Base-by-base conservation (phyloP, 345 rosid genomes). In the Melaleuca alternifolia region DNA sequence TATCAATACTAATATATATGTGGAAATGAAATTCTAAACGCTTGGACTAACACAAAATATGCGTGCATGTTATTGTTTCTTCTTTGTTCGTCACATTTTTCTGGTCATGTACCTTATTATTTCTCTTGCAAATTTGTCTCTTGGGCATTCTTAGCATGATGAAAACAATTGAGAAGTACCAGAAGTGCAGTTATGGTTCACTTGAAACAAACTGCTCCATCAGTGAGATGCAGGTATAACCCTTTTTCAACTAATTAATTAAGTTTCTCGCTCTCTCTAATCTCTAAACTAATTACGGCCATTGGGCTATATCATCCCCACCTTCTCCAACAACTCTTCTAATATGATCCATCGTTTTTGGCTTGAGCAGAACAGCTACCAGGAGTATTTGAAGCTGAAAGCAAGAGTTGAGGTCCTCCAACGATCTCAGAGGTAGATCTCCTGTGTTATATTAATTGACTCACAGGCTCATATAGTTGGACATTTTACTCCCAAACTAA, bases 301-400 rank as follows among this genome's bases (percentile, higher is more conserved):
- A 33, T 65, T 18, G 46, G 33, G 33, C 79, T 37, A 8, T 33
- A 71, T 71, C 79, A 33, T 33, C 37, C 44, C 79, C 12, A 3
- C 24, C 44, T 71, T 33, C 79, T 71, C 21, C 3, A 24, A 65
- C 84, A 6, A 30, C 56, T 52, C 85, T 83, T 51, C 44, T 83
- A 51, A 46, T 83, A 52, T 41, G 24, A 21, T 51, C 48, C 21
- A 51, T 51, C 85, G 9, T 83, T 30, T 50, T 71, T 33, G 28
- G 57, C 57, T 76, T 54, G 24, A 87, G 75, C 93, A 93, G 93
- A 84, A 54, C 87, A 92, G 77, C 88, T 93, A 94, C 87, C 92
- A 91, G 82, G 95, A 94, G 77, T 94, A 92, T 86, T 84, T 93
- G 90, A 92, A 91, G 91, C 91, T 94, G 7, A 91, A 91, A 89